phyloP scores from a whole-genome alignment of 2,329 filamentous ascomycete genomes.

The Calonectria hongkongensis region DNA sequence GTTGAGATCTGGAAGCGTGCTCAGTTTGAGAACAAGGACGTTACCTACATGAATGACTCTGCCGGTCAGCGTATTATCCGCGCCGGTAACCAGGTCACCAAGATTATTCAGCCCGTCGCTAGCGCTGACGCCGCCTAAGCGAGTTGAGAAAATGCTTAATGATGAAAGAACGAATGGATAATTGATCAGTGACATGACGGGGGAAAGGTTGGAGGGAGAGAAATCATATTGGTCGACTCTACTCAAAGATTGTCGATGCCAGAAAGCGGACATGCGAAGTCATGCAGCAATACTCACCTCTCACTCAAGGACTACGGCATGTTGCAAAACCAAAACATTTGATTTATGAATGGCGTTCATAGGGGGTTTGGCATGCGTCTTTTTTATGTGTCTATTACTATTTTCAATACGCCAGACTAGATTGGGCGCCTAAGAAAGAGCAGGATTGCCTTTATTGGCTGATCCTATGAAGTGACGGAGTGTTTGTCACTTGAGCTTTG shows the following conservation, averaged over 20 bases:
- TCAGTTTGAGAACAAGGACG: slow-evolving; percentile 89
- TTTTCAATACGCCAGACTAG: slow-evolving; percentile 43
- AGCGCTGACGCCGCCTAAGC: slow-evolving; percentile 87
- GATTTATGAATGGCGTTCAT: slow-evolving; percentile 54
- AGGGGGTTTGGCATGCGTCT: slow-evolving; percentile 37
- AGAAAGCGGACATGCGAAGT: background rate
- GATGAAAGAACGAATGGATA: slow-evolving; percentile 48
- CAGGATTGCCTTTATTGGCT: slow-evolving; percentile 31
- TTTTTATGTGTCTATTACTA: slow-evolving; percentile 42
- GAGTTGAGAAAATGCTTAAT: slow-evolving; percentile 32
- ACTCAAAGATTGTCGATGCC: slow-evolving; percentile 36
- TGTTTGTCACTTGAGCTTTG: slow-evolving; percentile 4
- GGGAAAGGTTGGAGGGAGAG: slow-evolving; percentile 27
- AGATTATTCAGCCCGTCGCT: slow-evolving; percentile 85
- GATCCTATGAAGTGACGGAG: slow-evolving; percentile 8
- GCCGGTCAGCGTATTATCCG: slow-evolving; percentile 88
- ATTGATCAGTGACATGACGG: slow-evolving; percentile 42
- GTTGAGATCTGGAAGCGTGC: slow-evolving; percentile 95
- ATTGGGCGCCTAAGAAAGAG: slow-evolving; percentile 43
- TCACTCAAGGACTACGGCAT: slow-evolving; percentile 40
- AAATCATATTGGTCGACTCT: slow-evolving; percentile 32
- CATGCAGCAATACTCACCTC: slow-evolving; percentile 29
- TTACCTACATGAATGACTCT: slow-evolving; percentile 86
- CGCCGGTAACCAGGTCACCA: slow-evolving; percentile 90
- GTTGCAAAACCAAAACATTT: slow-evolving; percentile 49